These are phyloP conservation scores for Kwoniella dejecticola DNA, from an alignment of 768 basidiomycete species.

Conservation along the genomic window DNA sequence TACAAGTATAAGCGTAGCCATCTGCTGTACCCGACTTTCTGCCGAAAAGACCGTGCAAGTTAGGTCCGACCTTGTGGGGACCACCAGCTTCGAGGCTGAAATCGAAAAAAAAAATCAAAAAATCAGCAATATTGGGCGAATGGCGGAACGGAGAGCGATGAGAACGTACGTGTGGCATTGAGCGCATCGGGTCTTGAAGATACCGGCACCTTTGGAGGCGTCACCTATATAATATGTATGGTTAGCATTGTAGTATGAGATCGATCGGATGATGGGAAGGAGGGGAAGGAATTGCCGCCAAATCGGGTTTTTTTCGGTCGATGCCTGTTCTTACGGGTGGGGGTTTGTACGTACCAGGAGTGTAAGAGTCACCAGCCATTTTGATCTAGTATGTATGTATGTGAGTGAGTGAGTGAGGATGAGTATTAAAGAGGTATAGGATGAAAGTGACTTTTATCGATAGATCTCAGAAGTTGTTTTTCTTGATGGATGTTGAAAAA, in stretches of 20 bases:
- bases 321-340: background rate
- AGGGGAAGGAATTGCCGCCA: constrained; percentile 8
- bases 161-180: constrained; percentile 73
- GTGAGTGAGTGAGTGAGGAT: background rate
- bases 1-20: constrained; percentile 79
- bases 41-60: constrained; percentile 80
- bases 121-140: too few species aligned
- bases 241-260: background rate
- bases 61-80: constrained; percentile 72
- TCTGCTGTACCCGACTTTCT: constrained; percentile 74
- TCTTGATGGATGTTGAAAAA: background rate
- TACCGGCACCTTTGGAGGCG: constrained; percentile 80
- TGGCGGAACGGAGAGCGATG: background rate
- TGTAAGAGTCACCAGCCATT: constrained; percentile 31
- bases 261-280: constrained; percentile 1
- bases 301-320: background rate
- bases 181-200: constrained; percentile 71
- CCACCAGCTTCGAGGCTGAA: constrained; percentile 58
- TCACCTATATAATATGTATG: constrained; percentile 64
- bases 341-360: constrained; percentile 20
- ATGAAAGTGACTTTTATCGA: background rate
- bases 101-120: background rate
- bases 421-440: constrained; percentile 8
- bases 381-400: constrained; percentile 1
- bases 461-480: background rate